Evolutionary conservation across 2,329 filamentous ascomycete genomes (phyloP).

Genomic region (Xylariomycetidae sp.): DNA sequence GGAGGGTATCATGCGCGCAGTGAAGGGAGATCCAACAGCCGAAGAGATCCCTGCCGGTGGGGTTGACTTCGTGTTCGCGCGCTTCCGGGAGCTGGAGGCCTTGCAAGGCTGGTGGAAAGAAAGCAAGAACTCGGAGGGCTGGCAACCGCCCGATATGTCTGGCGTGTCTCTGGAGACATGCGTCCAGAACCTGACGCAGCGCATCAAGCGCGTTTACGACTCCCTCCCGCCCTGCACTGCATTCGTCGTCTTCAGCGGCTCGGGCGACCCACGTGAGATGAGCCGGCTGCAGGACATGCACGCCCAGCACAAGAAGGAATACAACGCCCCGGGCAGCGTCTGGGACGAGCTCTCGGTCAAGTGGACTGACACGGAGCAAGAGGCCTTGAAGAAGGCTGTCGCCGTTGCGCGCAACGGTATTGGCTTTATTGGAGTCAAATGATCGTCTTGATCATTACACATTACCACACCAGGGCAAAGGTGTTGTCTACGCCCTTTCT

Average conservation of each 20-base stretch:
- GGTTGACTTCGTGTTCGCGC: slow-evolving; percentile 62
- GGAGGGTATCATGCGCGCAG: slow-evolving; percentile 49
- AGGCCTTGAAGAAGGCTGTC: slow-evolving; percentile 53
- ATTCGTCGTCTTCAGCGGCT: slow-evolving; percentile 59
- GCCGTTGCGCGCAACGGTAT: slow-evolving; percentile 54
- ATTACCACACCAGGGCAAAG: too few species aligned
- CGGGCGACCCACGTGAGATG: slow-evolving; percentile 63
- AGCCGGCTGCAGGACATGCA: slow-evolving; percentile 55
- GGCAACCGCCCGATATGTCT: slow-evolving; percentile 21
- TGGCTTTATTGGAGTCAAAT: slow-evolving; percentile 61
- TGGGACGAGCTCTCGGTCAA: slow-evolving; percentile 62
- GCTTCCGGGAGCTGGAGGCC: slow-evolving; percentile 60
- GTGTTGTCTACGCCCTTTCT: too few species aligned
- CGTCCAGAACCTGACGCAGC: slow-evolving; percentile 38
- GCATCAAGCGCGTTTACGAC: slow-evolving; percentile 50
- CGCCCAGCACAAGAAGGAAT: slow-evolving; percentile 56
- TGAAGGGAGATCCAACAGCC: slow-evolving; percentile 52
- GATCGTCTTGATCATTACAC: slow-evolving; percentile 1
- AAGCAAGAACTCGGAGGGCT: slow-evolving; percentile 36
- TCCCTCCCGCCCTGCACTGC: slow-evolving; percentile 59
- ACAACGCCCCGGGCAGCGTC: slow-evolving; percentile 55
- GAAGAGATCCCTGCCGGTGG: slow-evolving; percentile 52
- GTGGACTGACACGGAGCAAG: slow-evolving; percentile 63
- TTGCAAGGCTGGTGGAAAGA: slow-evolving; percentile 63
- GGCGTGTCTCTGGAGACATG: slow-evolving; percentile 37